These are phyloP conservation scores for Geum urbanum DNA, from an alignment of 306 rosid species.

Conservation along the genomic window DNA sequence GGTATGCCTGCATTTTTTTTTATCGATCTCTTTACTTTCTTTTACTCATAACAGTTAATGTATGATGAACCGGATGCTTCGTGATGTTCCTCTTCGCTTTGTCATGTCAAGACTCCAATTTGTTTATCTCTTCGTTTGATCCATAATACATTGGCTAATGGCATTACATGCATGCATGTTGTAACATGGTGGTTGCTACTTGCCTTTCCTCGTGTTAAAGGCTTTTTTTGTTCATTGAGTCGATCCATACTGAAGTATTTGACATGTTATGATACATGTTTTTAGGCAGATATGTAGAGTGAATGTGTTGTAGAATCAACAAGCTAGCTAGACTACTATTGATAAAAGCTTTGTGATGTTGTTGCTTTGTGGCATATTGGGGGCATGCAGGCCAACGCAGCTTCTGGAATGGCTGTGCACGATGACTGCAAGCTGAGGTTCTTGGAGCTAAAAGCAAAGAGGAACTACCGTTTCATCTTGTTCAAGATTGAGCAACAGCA, in stretches of 20 bases:
- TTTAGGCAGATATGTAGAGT: not conserved
- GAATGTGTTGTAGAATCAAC: not conserved
- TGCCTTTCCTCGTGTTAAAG: not conserved
- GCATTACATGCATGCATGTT: not conserved
- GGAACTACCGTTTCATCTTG: slow-evolving; percentile 67
- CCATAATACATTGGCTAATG: not conserved
- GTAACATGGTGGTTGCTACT: no score
- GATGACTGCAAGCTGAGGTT: slow-evolving; percentile 84
- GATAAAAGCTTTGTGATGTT: not conserved
- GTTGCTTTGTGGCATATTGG: slow-evolving; percentile 7
- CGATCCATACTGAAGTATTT: not conserved
- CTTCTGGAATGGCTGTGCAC: slow-evolving; percentile 83
- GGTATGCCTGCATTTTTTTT: slow-evolving; percentile 33
- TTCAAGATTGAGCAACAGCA: slow-evolving; percentile 65
- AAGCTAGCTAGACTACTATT: not conserved
- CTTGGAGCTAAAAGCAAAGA: slow-evolving; percentile 63
- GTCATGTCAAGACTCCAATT: not conserved
- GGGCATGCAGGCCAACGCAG: slow-evolving; percentile 64
- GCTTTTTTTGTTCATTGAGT: not conserved
- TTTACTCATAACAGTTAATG: not conserved
- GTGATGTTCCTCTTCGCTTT: not conserved
- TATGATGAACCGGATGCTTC: not conserved
- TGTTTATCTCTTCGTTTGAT: not conserved
- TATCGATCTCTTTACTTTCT: not conserved
- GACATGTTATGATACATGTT: not conserved